Percentiles rank a stretch among this genome's conserved stretches.
These are phyloP conservation scores for Priceomyces fermenticarens DNA, from an alignment of 805 yeast genomes.

Conservation along the genomic window DNA sequence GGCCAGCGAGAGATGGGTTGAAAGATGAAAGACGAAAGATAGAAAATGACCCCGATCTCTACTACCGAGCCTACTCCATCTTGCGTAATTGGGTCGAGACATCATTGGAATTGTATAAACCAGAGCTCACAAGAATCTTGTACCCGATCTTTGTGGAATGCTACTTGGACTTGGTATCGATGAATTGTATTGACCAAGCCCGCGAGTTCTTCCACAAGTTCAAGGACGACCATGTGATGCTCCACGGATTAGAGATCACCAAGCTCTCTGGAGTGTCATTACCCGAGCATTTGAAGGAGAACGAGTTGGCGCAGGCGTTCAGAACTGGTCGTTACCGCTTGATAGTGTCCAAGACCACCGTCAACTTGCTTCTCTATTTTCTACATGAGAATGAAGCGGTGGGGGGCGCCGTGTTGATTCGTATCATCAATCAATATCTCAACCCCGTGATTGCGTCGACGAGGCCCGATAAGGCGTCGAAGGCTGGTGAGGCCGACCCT, in stretches of 20 bases:
- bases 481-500: slow-evolving; percentile 47
- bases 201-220: slow-evolving; percentile 74
- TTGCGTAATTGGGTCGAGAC: slow-evolving; percentile 87
- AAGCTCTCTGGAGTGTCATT: slow-evolving; percentile 71
- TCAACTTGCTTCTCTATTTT: slow-evolving; percentile 80
- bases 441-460: slow-evolving; percentile 46
- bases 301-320: slow-evolving; percentile 75
- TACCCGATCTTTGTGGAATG: slow-evolving; percentile 94
- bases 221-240: slow-evolving; percentile 65
- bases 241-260: slow-evolving; percentile 76
- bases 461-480: slow-evolving; percentile 38
- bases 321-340: slow-evolving; percentile 70
- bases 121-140: slow-evolving; percentile 77
- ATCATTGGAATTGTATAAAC: slow-evolving; percentile 85
- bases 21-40: slow-evolving; percentile 40
- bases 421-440: slow-evolving; percentile 82
- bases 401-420: slow-evolving; percentile 85
- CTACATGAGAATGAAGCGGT: slow-evolving; percentile 87
- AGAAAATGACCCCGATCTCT: slow-evolving; percentile 65
- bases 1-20: slow-evolving; percentile 32
- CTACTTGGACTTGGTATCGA: slow-evolving; percentile 72
- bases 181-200: slow-evolving; percentile 59
- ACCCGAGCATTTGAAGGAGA: slow-evolving; percentile 78
- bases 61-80: slow-evolving; percentile 75
- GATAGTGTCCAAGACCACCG: slow-evolving; percentile 75